Evolutionary conservation across 768 basidiomycete species (phyloP).

Genomic region (Leccinellum albellum): DNA sequence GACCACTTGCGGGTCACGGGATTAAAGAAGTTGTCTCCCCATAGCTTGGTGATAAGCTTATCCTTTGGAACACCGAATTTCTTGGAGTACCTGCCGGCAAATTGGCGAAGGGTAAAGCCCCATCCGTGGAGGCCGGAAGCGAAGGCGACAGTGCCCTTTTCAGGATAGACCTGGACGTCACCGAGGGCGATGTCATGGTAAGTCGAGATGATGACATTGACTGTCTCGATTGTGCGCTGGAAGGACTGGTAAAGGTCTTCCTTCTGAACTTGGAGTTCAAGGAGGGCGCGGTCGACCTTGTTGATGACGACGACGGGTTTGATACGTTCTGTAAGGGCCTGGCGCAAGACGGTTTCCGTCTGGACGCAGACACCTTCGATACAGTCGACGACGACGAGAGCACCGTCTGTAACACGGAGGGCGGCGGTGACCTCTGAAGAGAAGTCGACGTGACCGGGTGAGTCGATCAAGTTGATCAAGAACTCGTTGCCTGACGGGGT

Average conservation of each 20-base stretch:
- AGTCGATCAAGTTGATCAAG: conserved; percentile 99
- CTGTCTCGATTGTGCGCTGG: conserved; percentile 93
- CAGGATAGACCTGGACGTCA: conserved; percentile 98
- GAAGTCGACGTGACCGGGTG: conserved; percentile 99
- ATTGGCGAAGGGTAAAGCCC: conserved; percentile 99
- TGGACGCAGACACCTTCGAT: conserved; percentile 99
- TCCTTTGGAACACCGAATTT: conserved; percentile 99
- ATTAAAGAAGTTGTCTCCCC: conserved; percentile 99
- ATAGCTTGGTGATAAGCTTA: conserved; percentile 96
- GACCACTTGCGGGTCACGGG: conserved; percentile 96
- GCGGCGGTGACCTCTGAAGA: conserved; percentile 99
- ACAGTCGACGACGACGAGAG: conserved; percentile 98
- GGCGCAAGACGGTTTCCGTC: conserved; percentile 98
- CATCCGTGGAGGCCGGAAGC: conserved; percentile 99
- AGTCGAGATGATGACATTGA: conserved; percentile 98
- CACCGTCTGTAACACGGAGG: conserved; percentile 99
- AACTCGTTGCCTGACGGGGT: conserved; percentile 73
- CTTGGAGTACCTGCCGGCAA: conserved; percentile 91
- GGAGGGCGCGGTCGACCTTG: conserved; percentile 99
- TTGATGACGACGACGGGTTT: conserved; percentile 99
- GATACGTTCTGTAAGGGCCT: conserved; percentile 96
- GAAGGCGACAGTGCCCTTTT: conserved; percentile 97
- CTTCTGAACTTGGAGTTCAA: conserved; percentile 96
- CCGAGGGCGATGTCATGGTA: conserved; percentile 93
- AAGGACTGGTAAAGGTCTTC: conserved; percentile 98